Conservation (phyloP, 495 filamentous ascomycete species). For the Ramalina peruviana region DNA sequence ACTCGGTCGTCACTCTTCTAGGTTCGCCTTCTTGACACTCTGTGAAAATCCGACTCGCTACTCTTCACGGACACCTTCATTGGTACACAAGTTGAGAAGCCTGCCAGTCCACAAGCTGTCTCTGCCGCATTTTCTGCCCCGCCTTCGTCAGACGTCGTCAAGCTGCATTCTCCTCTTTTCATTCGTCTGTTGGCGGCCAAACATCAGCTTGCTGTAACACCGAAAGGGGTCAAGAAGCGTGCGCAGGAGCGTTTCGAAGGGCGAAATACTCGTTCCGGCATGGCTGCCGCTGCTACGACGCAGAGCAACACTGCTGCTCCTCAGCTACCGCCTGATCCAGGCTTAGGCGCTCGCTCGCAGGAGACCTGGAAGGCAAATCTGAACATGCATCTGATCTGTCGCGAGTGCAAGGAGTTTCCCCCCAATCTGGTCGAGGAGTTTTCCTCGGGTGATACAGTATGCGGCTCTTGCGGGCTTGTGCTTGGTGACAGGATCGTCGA, state of each 20-base stretch:
- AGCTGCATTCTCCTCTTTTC: constrained; percentile 53
- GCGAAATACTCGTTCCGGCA: constrained; percentile 9
- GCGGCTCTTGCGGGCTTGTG: constrained; percentile 82
- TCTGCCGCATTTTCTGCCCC: not conserved
- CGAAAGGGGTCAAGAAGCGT: constrained; percentile 30
- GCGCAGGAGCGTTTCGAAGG: constrained; percentile 11
- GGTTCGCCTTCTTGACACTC: constrained; percentile 17
- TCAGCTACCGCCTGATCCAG: constrained; percentile 17
- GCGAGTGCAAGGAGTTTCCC: constrained; percentile 79
- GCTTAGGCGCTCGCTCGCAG: constrained; percentile 6
- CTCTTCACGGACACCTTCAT: constrained; percentile 24
- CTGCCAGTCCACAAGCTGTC: constrained; percentile 5
- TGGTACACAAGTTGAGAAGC: constrained; percentile 19
- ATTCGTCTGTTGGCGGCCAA: constrained; percentile 35
- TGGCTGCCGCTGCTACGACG: constrained; percentile 19
- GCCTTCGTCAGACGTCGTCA: constrained; percentile 28
- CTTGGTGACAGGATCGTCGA: constrained; percentile 84
- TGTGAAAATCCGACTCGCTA: constrained; percentile 14
- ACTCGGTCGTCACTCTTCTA: too few species aligned
- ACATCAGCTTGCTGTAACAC: constrained; percentile 29
- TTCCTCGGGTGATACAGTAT: constrained; percentile 83
- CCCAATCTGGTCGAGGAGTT: constrained; percentile 90
- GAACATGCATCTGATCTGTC: constrained; percentile 68
- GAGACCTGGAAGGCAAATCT: constrained; percentile 60
- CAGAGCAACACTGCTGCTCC: not conserved